Evolutionary conservation across 73 alveolate species (phyloP).

Genomic region (Paramecium bursaria): DNA sequence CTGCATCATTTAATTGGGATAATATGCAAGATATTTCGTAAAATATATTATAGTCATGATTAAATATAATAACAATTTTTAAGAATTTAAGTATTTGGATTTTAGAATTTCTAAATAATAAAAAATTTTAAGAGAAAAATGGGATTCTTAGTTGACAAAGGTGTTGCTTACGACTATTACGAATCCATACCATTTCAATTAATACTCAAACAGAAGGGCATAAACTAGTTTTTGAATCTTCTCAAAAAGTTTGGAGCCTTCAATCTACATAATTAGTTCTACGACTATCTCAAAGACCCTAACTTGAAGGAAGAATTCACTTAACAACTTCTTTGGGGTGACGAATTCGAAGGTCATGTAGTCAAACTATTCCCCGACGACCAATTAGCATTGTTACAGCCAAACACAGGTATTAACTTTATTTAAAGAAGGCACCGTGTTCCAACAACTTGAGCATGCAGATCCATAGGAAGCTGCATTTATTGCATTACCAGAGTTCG

Average conservation of each 20-base stretch:
- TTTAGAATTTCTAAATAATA: background rate
- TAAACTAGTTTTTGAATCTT: conserved; percentile 74
- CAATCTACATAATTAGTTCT: conserved; percentile 18
- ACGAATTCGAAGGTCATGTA: conserved; percentile 81
- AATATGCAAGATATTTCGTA: background rate
- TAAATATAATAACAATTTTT: background rate
- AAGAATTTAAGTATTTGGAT: conserved; percentile 4
- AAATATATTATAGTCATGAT: background rate
- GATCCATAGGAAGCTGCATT: conserved; percentile 39
- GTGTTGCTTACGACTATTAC: conserved; percentile 52
- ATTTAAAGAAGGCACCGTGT: conserved; percentile 58
- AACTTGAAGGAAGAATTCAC: conserved; percentile 55
- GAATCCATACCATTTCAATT: conserved; percentile 69
- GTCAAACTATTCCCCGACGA: conserved; percentile 55
- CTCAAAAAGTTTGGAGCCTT: conserved; percentile 59
- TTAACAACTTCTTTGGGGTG: conserved; percentile 85
- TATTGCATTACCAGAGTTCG: conserved; percentile 80
- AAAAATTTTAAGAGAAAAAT: background rate
- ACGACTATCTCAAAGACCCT: conserved; percentile 31
- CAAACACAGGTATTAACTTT: conserved; percentile 58
- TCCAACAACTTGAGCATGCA: conserved; percentile 24
- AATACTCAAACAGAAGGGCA: conserved; percentile 76
- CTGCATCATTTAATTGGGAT: background rate
- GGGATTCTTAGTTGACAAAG: conserved; percentile 64
- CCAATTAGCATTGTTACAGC: conserved; percentile 51